phyloP scores from a whole-genome alignment of 129 eudicot genomes.

The Erigeron canadensis region DNA sequence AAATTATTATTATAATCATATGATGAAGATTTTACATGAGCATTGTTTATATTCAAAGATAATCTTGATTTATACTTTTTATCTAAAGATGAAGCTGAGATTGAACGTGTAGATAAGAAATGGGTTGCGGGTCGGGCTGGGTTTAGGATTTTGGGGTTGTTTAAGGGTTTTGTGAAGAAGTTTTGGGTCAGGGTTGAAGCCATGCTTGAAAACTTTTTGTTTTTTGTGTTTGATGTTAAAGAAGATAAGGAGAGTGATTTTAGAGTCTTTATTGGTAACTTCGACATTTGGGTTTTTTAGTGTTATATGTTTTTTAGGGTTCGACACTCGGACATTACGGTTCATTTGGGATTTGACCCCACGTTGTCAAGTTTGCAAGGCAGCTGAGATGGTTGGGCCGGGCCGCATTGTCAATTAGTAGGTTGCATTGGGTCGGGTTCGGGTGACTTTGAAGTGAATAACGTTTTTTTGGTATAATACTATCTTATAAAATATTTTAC shows the following conservation, averaged over 20 bases:
- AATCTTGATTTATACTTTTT: constrained; percentile 13
- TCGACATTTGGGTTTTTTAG: not conserved
- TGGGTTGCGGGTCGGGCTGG: constrained; percentile 15
- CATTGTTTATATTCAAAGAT: not conserved
- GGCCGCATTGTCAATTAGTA: too few relatives aligned
- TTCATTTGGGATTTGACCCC: too few relatives aligned
- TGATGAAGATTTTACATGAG: constrained; percentile 30
- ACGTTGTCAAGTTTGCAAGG: too few relatives aligned
- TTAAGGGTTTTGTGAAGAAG: constrained; percentile 30
- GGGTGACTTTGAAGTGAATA: too few relatives aligned
- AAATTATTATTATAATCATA: constrained; percentile 30
- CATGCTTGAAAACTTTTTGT: constrained; percentile 25
- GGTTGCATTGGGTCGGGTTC: too few relatives aligned
- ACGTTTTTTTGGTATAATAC: too few relatives aligned
- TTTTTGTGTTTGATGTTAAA: constrained; percentile 1
- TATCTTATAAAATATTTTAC: too few relatives aligned
- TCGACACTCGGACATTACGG: not conserved
- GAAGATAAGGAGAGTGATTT: constrained; percentile 22
- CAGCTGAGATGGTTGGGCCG: too few relatives aligned
- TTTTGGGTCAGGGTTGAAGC: constrained; percentile 32
- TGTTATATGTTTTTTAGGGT: constrained; percentile 2
- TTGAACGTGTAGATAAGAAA: constrained; percentile 8
- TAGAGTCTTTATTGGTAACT: not conserved
- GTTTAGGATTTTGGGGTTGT: constrained; percentile 23
- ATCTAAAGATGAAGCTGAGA: constrained; percentile 24